A percentile compares a stretch with the other conserved stretches of the same genome.
Evolutionary conservation across 257 asterid species (phyloP).

Genomic region (Osmanthus fragrans): DNA sequence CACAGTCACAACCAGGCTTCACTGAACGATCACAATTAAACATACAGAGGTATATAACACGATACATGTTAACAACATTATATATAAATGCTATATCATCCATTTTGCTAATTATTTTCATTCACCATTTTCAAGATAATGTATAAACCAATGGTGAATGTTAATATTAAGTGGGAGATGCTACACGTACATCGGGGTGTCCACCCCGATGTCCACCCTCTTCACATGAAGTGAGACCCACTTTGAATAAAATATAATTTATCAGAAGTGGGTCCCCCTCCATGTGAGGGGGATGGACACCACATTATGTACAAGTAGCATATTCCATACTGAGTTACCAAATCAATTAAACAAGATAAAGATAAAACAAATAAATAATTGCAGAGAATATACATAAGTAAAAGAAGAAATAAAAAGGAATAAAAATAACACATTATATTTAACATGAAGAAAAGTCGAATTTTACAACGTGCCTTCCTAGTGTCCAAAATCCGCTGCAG

Average conservation of each 20-base stretch:
- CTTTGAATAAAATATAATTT: too few species aligned
- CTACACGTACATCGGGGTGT: too few species aligned
- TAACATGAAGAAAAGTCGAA: neutral
- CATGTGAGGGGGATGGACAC: too few species aligned
- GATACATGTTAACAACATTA: neutral
- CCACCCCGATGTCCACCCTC: too few species aligned
- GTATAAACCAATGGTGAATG: neutral
- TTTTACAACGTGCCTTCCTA: neutral
- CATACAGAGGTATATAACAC: neutral
- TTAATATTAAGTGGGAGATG: neutral
- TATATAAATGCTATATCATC: neutral
- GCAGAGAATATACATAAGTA: neutral
- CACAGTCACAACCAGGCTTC: conserved; percentile 8
- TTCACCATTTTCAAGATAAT: neutral
- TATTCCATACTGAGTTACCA: neutral
- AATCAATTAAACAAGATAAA: neutral
- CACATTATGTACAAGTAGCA: too few species aligned
- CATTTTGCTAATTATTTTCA: neutral
- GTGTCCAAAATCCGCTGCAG: neutral
- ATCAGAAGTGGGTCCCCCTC: too few species aligned
- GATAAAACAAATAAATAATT: neutral
- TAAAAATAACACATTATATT: neutral
- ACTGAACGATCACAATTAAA: neutral
- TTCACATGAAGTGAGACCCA: too few species aligned
- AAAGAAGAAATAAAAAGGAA: neutral